Base-by-base conservation (phyloP, 2,329 filamentous ascomycete species). In the Sporothrix brasiliensis region DNA sequence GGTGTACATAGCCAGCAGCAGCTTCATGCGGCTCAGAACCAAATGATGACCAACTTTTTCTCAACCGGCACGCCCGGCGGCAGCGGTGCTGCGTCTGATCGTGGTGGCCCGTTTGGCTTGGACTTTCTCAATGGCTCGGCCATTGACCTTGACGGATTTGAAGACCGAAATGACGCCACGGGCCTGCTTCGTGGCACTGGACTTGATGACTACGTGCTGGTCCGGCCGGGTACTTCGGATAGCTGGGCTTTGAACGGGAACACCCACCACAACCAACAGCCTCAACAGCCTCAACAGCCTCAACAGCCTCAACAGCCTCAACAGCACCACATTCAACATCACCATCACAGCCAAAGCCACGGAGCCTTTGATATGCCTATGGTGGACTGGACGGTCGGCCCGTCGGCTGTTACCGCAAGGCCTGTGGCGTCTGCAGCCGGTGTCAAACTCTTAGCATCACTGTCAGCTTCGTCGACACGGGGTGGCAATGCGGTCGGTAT, bases 121-220 rank as follows among this genome's bases (percentile, higher is more conserved):
- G 75, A 76, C 68, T 78, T 78, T 54, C 67, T 78, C 5, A 69
- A 74, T 13, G 75, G 75, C 1, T 75, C 74, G 16, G 74, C 77
- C 16, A 74, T 79, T 39, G 77, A 77, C 19, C 61, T 68, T 10
- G 71, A 77, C 63, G 77, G 78, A 4, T 68, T 70, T 2, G 69
- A 72, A 0, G 74, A 76, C 14, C 70, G 75, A 11, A 63, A 47
- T 9, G 67, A 68, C 21, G 24, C 56, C 4, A 24, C 47, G 11
- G 47, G 41, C 2, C n/a, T 61, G 41, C 56, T 67, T 9, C 56
- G 65, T 41, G 71, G 49, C 65, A 65, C 61, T 5, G 69, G 63
- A 3, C 34, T 75, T 4, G 76, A 76, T 19, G 72, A 76, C 53
- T 75, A 76, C 53, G 73, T 75, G n/a, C 73, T 80, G 3, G 74